Conservation (phyloP, 2,329 filamentous ascomycete species). For the Xylariaceae sp. region DNA sequence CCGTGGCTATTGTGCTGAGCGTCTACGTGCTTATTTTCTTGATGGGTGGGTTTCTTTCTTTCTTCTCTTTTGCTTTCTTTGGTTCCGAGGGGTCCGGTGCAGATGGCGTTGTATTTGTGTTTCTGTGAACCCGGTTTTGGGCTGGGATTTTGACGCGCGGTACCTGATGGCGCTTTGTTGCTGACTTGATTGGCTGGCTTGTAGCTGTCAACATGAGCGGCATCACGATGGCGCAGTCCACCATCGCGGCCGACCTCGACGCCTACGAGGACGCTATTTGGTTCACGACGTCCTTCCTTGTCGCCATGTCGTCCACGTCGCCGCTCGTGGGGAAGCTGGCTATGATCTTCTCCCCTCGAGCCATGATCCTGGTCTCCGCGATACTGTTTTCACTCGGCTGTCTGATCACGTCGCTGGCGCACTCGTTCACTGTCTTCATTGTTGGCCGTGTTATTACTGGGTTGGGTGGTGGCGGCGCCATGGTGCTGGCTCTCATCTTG, state of each 20-base stretch:
- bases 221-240: constrained; percentile 75
- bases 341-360: constrained; percentile 66
- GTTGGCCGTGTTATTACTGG: constrained; percentile 65
- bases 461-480: constrained; percentile 64
- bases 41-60: constrained; percentile 42
- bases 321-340: constrained; percentile 69
- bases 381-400: constrained; percentile 57
- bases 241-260: constrained; percentile 69
- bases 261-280: constrained; percentile 70
- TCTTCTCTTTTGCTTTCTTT: not conserved
- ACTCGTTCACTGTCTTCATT: constrained; percentile 59
- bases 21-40: constrained; percentile 57
- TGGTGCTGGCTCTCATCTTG: constrained; percentile 70
- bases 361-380: constrained; percentile 60
- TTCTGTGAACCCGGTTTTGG: too few species aligned
- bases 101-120: too few species aligned
- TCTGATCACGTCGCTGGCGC: constrained; percentile 59
- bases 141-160: too few species aligned
- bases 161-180: too few species aligned
- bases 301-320: constrained; percentile 56
- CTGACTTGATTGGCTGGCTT: not conserved
- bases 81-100: too few species aligned
- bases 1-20: constrained; percentile 46
- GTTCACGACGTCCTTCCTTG: constrained; percentile 75
- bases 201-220: constrained; percentile 68